Evolutionary conservation across 1,284 basidiomycete species (phyloP).

Genomic region (Sanghuangporus sanghuang): DNA sequence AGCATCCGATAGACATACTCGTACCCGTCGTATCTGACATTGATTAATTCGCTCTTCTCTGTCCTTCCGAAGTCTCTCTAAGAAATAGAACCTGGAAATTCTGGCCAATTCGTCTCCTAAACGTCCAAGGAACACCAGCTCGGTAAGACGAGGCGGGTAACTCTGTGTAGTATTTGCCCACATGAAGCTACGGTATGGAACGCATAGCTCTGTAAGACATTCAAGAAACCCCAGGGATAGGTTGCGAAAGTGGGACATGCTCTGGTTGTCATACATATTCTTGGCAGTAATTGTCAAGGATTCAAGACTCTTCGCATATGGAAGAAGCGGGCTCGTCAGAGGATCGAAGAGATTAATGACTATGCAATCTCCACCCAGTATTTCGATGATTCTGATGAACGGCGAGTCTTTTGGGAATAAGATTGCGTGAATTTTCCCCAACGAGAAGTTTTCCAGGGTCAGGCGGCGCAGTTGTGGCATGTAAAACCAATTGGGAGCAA

Average conservation of each 20-base stretch:
- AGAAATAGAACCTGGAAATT: not conserved
- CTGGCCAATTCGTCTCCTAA: not conserved
- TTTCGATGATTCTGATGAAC: not conserved
- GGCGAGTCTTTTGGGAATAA: not conserved
- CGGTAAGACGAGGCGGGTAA: not conserved
- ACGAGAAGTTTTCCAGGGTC: not conserved
- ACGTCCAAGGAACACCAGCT: not conserved
- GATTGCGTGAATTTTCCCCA: not conserved
- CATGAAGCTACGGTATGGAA: not conserved
- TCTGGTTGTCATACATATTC: not conserved
- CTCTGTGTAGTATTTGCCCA: not conserved
- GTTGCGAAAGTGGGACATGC: not conserved
- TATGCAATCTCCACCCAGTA: not conserved
- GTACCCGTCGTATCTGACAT: no score
- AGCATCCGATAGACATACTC: no score
- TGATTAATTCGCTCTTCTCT: not conserved
- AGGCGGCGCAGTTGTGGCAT: constrained; percentile 5
- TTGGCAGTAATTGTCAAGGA: not conserved
- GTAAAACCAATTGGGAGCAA: not conserved
- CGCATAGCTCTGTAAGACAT: not conserved
- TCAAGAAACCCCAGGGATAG: not conserved
- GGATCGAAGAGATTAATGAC: not conserved
- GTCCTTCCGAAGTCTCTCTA: not conserved
- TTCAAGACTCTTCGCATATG: not conserved
- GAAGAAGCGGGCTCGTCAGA: not conserved